phyloP scores from a whole-genome alignment of 495 filamentous ascomycete species.

The Paragyromitra xinjiangensis region DNA sequence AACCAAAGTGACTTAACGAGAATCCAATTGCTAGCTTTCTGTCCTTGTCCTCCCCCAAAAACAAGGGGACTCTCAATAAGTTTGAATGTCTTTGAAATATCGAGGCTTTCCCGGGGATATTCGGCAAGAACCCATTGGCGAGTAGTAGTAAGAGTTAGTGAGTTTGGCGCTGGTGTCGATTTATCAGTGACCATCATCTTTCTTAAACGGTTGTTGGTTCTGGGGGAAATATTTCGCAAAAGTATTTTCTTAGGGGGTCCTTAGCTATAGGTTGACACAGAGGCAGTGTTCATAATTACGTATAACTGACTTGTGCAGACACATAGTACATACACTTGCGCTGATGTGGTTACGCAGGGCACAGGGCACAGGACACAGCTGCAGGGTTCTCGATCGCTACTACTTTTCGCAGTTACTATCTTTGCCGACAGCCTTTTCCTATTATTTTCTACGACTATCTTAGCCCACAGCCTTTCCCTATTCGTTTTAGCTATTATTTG shows the following conservation, averaged over 20 bases:
- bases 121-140: slow-evolving; percentile 61
- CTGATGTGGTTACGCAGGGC: too few relatives aligned
- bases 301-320: not conserved
- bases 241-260: not conserved
- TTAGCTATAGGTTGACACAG: not conserved
- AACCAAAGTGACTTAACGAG: slow-evolving; percentile 74
- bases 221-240: not conserved
- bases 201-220: not conserved
- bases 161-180: not conserved
- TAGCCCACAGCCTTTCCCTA: too few relatives aligned
- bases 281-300: not conserved
- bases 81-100: slow-evolving; percentile 66
- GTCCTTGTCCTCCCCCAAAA: slow-evolving; percentile 51
- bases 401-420: not conserved
- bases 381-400: too few relatives aligned
- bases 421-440: too few relatives aligned
- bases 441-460: too few relatives aligned
- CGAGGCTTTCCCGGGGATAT: slow-evolving; percentile 62
- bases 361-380: too few relatives aligned
- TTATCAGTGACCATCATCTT: slow-evolving; percentile 1
- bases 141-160: not conserved
- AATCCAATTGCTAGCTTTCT: slow-evolving; percentile 63
- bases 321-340: too few relatives aligned
- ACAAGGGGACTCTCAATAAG: slow-evolving; percentile 61
- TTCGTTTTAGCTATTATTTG: too few relatives aligned